A percentile compares a stretch with the other conserved stretches of the same genome.
These are phyloP conservation scores for Chrysanthemum lavandulifolium DNA, from an alignment of 129 eudicot species.

Conservation along the genomic window DNA sequence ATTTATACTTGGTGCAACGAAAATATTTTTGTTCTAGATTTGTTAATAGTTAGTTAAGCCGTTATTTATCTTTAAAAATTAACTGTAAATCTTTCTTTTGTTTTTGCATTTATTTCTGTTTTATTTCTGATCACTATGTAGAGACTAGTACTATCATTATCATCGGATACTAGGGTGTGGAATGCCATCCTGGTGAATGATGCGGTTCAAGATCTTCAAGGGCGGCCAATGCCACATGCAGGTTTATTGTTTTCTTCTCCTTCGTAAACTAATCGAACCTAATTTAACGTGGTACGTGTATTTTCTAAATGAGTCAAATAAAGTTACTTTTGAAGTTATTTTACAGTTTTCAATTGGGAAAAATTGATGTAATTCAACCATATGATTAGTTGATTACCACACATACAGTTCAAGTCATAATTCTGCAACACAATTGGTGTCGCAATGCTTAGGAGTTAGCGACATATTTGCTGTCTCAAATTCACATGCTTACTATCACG, in stretches of 20 bases:
- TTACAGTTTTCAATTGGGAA: not conserved
- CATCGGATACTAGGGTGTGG: conserved; percentile 64
- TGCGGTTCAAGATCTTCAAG: conserved; percentile 55
- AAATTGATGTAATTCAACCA: too few species aligned
- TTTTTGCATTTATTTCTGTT: not conserved
- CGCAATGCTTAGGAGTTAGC: not conserved
- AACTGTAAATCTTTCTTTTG: not conserved
- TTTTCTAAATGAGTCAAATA: not conserved
- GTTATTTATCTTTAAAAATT: not conserved
- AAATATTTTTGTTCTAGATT: too few species aligned
- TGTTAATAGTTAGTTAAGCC: not conserved
- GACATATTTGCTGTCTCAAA: too few species aligned
- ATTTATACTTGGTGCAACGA: too few species aligned
- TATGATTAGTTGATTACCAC: not conserved
- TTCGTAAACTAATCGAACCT: not conserved
- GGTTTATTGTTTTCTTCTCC: conserved; percentile 26
- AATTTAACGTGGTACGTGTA: not conserved
- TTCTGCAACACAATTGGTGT: not conserved
- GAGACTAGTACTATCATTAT: conserved; percentile 53
- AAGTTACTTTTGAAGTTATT: not conserved
- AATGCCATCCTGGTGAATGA: conserved; percentile 52
- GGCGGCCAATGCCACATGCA: conserved; percentile 33
- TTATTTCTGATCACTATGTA: conserved; percentile 15
- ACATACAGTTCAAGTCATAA: not conserved
- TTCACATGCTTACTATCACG: not conserved